Base-by-base conservation (phyloP, 2,329 filamentous ascomycete genomes). In the Shiraia sp. region DNA sequence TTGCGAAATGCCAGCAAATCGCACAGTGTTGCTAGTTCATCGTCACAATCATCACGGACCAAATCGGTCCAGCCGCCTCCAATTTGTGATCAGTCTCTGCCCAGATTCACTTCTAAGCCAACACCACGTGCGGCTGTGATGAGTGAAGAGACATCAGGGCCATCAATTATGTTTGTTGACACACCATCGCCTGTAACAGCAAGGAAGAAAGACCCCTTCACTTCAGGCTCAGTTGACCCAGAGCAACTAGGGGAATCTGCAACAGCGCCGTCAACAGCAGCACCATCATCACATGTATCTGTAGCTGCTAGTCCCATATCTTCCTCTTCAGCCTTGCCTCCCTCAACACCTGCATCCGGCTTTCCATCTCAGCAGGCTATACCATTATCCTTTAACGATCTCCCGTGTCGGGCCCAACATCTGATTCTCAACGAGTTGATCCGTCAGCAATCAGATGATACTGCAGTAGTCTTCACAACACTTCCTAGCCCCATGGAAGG, bases 351-450 rank as follows among this genome's bases (percentile, higher is more conserved):
- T 2, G 65, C 65, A 32, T 59, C 57, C 42, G 77, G 77, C 7
- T 80, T 73, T 50, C 77, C 78, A 0, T 79, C 80, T 3, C 80
- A 80, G 15, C 82, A 84, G 37, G 77, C 81, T 2, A 69, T 89
- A 3, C 80, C 88, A 0, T 74, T 95, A 2, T 89, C 84, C 2
- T 95, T 95, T 74, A 95, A 95, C 57, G 88, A 95, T 59, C 74
- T 95, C 3, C 89, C 90, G 0, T 88, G 86, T 57, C 82, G 88
- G 12, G 89, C 89, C 2, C 90, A 95, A 65, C 88, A 95, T 66
- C 72, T 95, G 25, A 91, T 95, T 19, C 71, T 95, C 12, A 95
- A 95, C 64, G 89, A 95, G 66, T 72, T 95, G 51, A 90, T 95
- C 73, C 76, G 79, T 3, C 42, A 42, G 15, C 52, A 69, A 8